Evolutionary conservation across 164 flowering plant genomes (phyloP), one percentile per base, ranked within the genome.

Genomic region (Vitis riparia): DNA sequence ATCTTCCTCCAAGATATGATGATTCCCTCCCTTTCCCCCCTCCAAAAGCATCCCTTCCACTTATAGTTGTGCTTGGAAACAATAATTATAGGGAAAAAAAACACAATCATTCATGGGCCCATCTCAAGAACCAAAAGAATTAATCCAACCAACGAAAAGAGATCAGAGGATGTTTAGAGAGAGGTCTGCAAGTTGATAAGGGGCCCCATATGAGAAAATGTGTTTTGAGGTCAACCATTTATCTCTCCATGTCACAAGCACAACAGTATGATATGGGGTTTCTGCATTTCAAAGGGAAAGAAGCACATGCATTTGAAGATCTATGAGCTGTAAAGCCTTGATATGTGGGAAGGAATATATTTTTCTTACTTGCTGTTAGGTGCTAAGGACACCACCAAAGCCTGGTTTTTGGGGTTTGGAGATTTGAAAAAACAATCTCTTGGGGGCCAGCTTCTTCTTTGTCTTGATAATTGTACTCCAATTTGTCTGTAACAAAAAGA

Each of bases 291-390:
- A 57, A 58, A 48, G 30, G 30, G 7, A 37, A 37, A 19, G 51
- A 9, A 65, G 55, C 55, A 71, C 44, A 58, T 53, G 62, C 23
- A 32, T 14, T n/a, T 56, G 44, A 2, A 37, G 44, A 37, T 37
- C 44, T 37, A 37, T 69, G 81, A 77, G 80, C 83, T 80, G 80
- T 72, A 77, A 80, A 77, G 77, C 77, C 77, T 58, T 68, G 58
- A 67, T 32, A 16, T 47, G 49, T 11, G 71, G 73, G 19, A 32
- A 55, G 65, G 78, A 71, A 77, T 71, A 74, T 63, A 27, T 5
- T 15, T 27, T 65, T 63, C 63, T 27, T 55, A 30, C 74, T 50
- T 49, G 17, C 30, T 62, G 71, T 51, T 59, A 51, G 66, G 47
- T 30, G 53, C 63, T 16, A 15, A 2, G 48, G 65, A 68, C 71